Evolutionary conservation across 73 alveolate genomes (phyloP).

Genomic region (Uronychia binucleata): DNA sequence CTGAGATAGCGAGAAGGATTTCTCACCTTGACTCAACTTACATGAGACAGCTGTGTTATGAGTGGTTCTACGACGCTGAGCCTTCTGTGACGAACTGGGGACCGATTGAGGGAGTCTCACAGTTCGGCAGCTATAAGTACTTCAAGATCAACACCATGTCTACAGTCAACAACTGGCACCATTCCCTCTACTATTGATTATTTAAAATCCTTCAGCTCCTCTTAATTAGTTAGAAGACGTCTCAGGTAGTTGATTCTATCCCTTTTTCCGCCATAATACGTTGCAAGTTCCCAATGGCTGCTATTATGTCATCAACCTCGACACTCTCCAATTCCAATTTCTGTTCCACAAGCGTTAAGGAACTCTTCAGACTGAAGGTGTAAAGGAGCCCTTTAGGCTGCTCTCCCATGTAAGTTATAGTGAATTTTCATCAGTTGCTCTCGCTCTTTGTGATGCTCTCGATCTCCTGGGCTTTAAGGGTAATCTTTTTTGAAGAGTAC

Average conservation of each 20-base stretch:
- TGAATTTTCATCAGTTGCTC: not conserved
- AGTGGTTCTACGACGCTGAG: slow-evolving; percentile 60
- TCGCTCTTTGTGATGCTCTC: not conserved
- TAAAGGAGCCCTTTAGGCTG: too few relatives aligned
- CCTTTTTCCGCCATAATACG: not conserved
- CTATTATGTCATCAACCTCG: not conserved
- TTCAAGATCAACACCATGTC: slow-evolving; percentile 23
- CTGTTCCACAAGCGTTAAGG: too few relatives aligned
- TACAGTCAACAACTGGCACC: slow-evolving; percentile 15
- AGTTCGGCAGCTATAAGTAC: slow-evolving; percentile 40
- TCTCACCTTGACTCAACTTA: slow-evolving; percentile 61
- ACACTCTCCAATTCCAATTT: not conserved
- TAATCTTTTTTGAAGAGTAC: not conserved
- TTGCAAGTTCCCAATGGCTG: not conserved
- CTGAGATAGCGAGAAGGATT: slow-evolving; percentile 87
- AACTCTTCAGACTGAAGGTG: too few relatives aligned
- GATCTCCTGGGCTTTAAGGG: not conserved
- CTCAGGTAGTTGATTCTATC: too few relatives aligned
- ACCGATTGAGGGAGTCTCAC: slow-evolving; percentile 36
- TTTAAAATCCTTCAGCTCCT: too few relatives aligned
- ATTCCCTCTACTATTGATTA: not conserved
- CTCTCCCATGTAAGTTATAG: too few relatives aligned
- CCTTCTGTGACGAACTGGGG: slow-evolving; percentile 70
- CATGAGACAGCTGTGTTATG: slow-evolving; percentile 55
- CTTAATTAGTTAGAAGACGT: too few relatives aligned